phyloP scores from a whole-genome alignment of 306 rosid genomes.

The Pterocarpus santalinus region DNA sequence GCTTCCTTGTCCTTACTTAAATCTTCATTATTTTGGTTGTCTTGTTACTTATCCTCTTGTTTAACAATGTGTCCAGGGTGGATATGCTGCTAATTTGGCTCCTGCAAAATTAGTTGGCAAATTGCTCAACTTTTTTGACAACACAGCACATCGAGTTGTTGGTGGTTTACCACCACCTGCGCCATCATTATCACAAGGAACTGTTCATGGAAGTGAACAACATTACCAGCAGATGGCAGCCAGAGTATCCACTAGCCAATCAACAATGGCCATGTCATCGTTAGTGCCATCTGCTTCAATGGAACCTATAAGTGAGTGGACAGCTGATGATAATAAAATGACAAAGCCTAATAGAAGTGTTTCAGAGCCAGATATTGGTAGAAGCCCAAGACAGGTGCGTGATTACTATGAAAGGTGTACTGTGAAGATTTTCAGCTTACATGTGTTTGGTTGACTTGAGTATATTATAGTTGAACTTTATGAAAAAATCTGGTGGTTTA shows the following conservation, averaged over 20 bases:
- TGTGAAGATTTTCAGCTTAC: conserved; percentile 30
- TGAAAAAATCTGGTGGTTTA: conserved; percentile 50
- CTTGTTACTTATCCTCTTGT: conserved; percentile 23
- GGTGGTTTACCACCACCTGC: conserved; percentile 92
- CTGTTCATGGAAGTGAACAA: conserved; percentile 63
- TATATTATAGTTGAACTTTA: conserved; percentile 23
- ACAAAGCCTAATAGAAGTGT: conserved; percentile 80
- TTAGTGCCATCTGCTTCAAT: conserved; percentile 85
- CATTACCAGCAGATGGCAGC: conserved; percentile 60
- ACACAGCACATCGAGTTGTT: conserved; percentile 93
- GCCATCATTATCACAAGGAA: conserved; percentile 68
- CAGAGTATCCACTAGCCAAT: conserved; percentile 77
- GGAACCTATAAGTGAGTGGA: conserved; percentile 89
- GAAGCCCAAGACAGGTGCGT: conserved; percentile 84
- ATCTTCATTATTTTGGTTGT: conserved; percentile 24
- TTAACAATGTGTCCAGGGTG: conserved; percentile 71
- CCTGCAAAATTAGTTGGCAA: conserved; percentile 83
- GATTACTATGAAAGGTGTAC: conserved; percentile 34
- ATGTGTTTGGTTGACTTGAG: conserved; percentile 28
- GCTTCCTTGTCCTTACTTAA: conserved; percentile 22
- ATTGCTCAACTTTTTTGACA: conserved; percentile 85
- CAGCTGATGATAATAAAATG: conserved; percentile 64
- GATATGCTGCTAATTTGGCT: conserved; percentile 82
- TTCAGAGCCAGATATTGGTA: conserved; percentile 93
- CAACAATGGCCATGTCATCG: conserved; percentile 88